Evolutionary conservation across 495 filamentous ascomycete species (phyloP).

Genomic region (Aspergillus ellipticus): DNA sequence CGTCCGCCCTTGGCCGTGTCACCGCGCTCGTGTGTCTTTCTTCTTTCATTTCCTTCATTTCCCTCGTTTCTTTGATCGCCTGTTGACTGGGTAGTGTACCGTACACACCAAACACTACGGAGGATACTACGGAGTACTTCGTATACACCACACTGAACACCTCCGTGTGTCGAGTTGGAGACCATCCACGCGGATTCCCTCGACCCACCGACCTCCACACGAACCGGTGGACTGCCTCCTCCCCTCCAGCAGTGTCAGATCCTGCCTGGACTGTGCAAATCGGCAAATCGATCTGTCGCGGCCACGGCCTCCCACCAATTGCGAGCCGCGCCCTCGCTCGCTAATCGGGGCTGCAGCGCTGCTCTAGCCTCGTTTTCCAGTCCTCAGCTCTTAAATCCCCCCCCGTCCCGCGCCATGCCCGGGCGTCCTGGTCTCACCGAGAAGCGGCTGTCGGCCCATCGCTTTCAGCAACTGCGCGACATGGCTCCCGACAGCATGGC

Average conservation of each 20-base stretch:
- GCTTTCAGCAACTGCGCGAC: constrained; percentile 47
- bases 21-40: not conserved
- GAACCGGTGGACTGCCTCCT: constrained; percentile 7
- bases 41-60: no score
- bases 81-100: no score
- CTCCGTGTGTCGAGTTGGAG: no score
- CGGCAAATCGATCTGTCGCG: not conserved
- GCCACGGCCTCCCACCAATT: constrained; percentile 2
- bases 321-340: not conserved
- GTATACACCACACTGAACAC: no score
- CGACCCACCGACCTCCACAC: constrained; percentile 15
- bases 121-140: no score
- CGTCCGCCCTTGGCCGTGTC: not conserved
- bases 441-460: constrained; percentile 40
- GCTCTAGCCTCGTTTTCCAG: constrained; percentile 9
- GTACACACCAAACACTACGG: no score
- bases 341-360: constrained; percentile 6
- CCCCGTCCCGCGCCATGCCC: constrained; percentile 23
- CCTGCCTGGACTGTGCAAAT: not conserved
- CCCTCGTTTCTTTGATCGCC: no score
- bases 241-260: not conserved
- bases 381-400: constrained; percentile 6
- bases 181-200: not conserved
- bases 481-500: constrained; percentile 35
- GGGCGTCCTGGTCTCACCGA: constrained; percentile 30